Conservation (phyloP, 768 basidiomycete genomes). For the Boletales sp. region DNA sequence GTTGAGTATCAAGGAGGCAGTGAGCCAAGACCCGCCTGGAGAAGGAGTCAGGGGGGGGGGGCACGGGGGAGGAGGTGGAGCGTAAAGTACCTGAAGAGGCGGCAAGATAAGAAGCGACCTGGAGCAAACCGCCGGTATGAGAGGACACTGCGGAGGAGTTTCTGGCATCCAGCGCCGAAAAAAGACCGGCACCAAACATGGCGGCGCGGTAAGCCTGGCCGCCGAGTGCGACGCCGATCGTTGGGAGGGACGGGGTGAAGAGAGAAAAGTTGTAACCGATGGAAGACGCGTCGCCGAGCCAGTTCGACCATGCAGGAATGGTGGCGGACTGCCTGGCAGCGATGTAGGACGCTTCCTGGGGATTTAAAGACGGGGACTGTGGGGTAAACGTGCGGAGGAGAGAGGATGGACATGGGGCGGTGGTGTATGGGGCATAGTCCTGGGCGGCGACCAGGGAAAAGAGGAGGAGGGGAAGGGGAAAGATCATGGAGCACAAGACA, state of each 20-base stretch:
- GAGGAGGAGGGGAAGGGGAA: neutral
- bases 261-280: slow-evolving; percentile 50
- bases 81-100: slow-evolving; percentile 55
- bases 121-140: slow-evolving; percentile 66
- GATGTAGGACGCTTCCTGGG: slow-evolving; percentile 48
- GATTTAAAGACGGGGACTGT: slow-evolving; percentile 47
- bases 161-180: slow-evolving; percentile 57
- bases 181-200: slow-evolving; percentile 57
- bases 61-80: neutral
- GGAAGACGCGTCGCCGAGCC: slow-evolving; percentile 52
- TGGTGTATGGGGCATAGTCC: slow-evolving; percentile 47
- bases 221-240: slow-evolving; percentile 61
- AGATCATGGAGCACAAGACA: slow-evolving; percentile 5
- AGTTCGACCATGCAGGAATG: slow-evolving; percentile 52
- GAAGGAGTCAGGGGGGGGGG: neutral
- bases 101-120: slow-evolving; percentile 66
- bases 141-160: slow-evolving; percentile 52
- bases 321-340: slow-evolving; percentile 36
- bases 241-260: slow-evolving; percentile 43
- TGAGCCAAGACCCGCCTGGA: slow-evolving; percentile 65
- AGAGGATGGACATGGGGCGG: slow-evolving; percentile 46
- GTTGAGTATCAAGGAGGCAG: slow-evolving; percentile 60
- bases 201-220: slow-evolving; percentile 72
- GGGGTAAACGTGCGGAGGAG: slow-evolving; percentile 53
- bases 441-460: slow-evolving; percentile 1